phyloP scores from a whole-genome alignment of 1,139 yeast genomes.

The Yamadazyma oceani region DNA sequence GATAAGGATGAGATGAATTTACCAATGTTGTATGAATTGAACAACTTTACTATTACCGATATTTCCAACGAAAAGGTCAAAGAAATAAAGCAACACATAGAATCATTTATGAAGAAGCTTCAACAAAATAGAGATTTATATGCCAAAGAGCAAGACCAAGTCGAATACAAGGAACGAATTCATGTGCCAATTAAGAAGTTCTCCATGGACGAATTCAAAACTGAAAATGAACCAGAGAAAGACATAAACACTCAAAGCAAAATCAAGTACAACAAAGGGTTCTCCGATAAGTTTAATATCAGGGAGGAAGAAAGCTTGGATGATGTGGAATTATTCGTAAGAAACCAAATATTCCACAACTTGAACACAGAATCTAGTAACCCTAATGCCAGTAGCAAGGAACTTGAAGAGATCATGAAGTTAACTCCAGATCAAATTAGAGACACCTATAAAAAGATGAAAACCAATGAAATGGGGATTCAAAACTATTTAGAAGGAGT shows the following conservation, averaged over 20 bases:
- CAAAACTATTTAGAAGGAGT: constrained; percentile 45
- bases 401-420: constrained; percentile 15
- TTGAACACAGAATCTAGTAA: constrained; percentile 7
- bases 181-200: constrained; percentile 20
- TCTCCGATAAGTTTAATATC: constrained; percentile 9
- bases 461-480: constrained; percentile 4
- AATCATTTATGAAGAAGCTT: constrained; percentile 10
- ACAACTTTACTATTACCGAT: not conserved
- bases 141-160: constrained; percentile 3
- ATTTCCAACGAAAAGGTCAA: constrained; percentile 3
- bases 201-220: constrained; percentile 25
- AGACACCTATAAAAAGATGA: constrained; percentile 9
- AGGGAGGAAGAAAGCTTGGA: constrained; percentile 18
- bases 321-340: constrained; percentile 17
- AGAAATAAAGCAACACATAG: constrained; percentile 4
- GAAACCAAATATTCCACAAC: constrained; percentile 17
- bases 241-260: not conserved
- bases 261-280: constrained; percentile 6
- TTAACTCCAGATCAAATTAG: constrained; percentile 21
- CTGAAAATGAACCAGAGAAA: constrained; percentile 7
- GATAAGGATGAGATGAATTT: constrained; percentile 9
- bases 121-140: constrained; percentile 10
- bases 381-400: constrained; percentile 13
- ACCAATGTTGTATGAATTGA: constrained; percentile 9
- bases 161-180: constrained; percentile 7